These are phyloP conservation scores for Paramecium sexaurelia DNA, from an alignment of 73 alveolate species.

Conservation along the genomic window DNA sequence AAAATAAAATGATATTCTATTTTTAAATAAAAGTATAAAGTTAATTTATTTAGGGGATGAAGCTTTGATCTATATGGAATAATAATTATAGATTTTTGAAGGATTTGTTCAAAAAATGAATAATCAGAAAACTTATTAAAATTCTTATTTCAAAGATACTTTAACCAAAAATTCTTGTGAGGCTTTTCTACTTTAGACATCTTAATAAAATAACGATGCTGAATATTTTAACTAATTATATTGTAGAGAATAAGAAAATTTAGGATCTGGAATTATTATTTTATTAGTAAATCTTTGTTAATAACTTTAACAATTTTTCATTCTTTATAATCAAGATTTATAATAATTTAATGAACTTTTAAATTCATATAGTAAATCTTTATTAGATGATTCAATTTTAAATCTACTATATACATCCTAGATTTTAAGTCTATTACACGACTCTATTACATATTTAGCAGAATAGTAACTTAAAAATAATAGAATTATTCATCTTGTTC, in stretches of 20 bases:
- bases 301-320: neutral
- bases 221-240: neutral
- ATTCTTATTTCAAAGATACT: neutral
- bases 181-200: neutral
- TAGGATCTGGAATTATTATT: neutral
- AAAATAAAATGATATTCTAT: neutral
- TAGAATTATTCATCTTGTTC: neutral
- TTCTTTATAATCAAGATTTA: neutral
- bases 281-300: neutral
- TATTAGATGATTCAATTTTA: neutral
- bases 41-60: neutral
- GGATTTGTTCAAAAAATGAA: neutral
- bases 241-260: neutral
- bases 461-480: neutral
- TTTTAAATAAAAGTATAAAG: neutral
- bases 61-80: neutral
- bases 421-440: neutral
- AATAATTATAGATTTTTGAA: neutral
- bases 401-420: neutral
- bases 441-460: neutral
- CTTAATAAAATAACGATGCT: neutral
- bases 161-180: neutral
- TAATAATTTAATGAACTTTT: neutral
- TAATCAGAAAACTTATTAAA: neutral
- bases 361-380: neutral